phyloP scores from a whole-genome alignment of 768 basidiomycete species.

The Tulasnella sp. region DNA sequence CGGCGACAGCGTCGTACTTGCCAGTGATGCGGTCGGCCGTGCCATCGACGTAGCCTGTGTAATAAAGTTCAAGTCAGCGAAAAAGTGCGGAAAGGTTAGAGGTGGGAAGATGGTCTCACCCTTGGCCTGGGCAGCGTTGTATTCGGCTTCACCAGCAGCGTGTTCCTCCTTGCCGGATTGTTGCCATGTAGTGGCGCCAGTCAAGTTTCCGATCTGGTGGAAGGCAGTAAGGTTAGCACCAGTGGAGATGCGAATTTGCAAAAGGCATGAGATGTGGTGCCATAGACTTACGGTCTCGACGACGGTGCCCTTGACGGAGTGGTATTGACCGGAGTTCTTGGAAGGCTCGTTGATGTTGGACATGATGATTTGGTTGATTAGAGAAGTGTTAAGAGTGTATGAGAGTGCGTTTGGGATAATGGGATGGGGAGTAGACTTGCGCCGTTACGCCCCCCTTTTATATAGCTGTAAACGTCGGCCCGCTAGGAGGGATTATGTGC shows the following conservation, averaged over 20 bases:
- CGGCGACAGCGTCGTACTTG: slow-evolving; percentile 48
- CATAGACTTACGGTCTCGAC: slow-evolving; percentile 24
- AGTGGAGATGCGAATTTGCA: not conserved
- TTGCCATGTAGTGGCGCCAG: slow-evolving; percentile 39
- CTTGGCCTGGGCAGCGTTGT: slow-evolving; percentile 39
- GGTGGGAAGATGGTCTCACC: too few relatives aligned
- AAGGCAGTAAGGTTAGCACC: not conserved
- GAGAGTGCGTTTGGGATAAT: slow-evolving; percentile 10
- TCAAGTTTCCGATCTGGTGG: slow-evolving; percentile 35
- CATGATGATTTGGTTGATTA: slow-evolving; percentile 8
- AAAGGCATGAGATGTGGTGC: not conserved
- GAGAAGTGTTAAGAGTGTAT: slow-evolving; percentile 2
- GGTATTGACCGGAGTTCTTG: slow-evolving; percentile 24
- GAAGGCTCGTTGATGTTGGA: slow-evolving; percentile 19
- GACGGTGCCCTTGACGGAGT: slow-evolving; percentile 25
- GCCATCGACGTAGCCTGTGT: slow-evolving; percentile 42
- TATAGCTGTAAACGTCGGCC: not conserved
- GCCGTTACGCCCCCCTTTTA: not conserved
- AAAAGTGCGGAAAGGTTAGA: too few relatives aligned
- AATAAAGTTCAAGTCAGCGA: not conserved
- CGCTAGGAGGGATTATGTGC: too few relatives aligned
- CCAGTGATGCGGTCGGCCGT: slow-evolving; percentile 39
- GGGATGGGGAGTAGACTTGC: not conserved
- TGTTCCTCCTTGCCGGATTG: slow-evolving; percentile 47
- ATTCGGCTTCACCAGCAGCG: slow-evolving; percentile 35